Evolutionary conservation across 768 basidiomycete genomes (phyloP).

Genomic region (Filobasidium wieringae): DNA sequence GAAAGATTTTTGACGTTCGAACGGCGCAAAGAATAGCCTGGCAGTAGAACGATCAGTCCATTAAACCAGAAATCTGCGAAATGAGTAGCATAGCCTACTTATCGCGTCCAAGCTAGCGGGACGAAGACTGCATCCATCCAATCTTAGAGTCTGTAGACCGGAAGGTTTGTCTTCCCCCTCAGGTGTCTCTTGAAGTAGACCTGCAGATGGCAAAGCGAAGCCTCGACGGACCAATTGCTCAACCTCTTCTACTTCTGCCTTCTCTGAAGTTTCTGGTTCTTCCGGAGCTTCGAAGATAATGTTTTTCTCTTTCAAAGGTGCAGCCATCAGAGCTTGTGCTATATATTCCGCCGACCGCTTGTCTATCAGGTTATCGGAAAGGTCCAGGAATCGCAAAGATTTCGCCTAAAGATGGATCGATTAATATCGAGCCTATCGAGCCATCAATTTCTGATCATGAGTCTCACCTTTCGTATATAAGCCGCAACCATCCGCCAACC

Average conservation of each 20-base stretch:
- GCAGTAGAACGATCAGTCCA: slow-evolving; percentile 42
- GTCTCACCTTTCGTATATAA: slow-evolving; percentile 60
- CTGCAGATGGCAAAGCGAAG: slow-evolving; percentile 15
- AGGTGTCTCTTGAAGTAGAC: background rate
- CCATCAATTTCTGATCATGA: background rate
- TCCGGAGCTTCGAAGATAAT: background rate
- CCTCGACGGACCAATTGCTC: slow-evolving; percentile 7
- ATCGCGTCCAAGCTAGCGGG: slow-evolving; percentile 65
- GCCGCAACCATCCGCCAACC: slow-evolving; percentile 71
- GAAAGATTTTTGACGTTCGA: slow-evolving; percentile 81
- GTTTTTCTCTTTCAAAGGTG: background rate
- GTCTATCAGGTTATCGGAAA: slow-evolving; percentile 75
- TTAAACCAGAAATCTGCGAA: background rate
- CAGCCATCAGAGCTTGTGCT: slow-evolving; percentile 50
- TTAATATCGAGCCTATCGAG: background rate
- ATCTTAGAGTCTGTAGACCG: slow-evolving; percentile 57
- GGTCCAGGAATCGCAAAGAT: slow-evolving; percentile 70
- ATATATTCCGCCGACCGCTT: slow-evolving; percentile 74
- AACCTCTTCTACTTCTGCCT: slow-evolving; percentile 5
- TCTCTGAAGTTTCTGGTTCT: background rate
- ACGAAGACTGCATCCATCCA: slow-evolving; percentile 75
- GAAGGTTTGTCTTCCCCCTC: slow-evolving; percentile 12
- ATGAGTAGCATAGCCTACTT: slow-evolving; percentile 45
- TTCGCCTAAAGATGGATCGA: slow-evolving; percentile 47
- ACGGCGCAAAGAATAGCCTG: slow-evolving; percentile 57